Percentiles rank a stretch among this genome's conserved stretches.
phyloP scores from a whole-genome alignment of 2,329 filamentous ascomycete species.

The Chaetomiaceae sp. region DNA sequence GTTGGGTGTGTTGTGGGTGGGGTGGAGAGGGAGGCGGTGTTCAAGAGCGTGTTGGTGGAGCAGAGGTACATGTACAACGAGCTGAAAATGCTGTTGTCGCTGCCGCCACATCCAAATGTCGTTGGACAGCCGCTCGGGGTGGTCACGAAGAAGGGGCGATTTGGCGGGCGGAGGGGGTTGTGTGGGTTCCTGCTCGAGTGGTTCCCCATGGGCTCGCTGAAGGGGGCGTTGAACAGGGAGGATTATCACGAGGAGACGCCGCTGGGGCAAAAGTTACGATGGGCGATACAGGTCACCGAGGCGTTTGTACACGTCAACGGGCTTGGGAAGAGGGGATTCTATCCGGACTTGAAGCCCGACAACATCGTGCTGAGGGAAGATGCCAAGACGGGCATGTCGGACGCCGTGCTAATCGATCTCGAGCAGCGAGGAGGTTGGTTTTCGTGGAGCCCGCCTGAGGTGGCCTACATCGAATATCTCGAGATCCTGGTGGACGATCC shows the following conservation, averaged over 20 bases:
- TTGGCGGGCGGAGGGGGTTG: conserved; percentile 21
- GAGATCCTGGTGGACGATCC: conserved; percentile 16
- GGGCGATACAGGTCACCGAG: conserved; percentile 21
- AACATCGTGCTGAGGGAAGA: conserved; percentile 22
- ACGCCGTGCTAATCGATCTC: conserved; percentile 25
- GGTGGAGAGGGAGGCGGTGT: conserved; percentile 9
- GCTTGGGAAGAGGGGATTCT: conserved; percentile 15
- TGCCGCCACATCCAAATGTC: conserved; percentile 19
- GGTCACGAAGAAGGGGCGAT: conserved; percentile 20
- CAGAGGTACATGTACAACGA: conserved; percentile 27
- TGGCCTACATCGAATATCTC: conserved; percentile 25
- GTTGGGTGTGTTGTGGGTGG: conserved; percentile 16
- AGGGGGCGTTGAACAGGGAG: conserved; percentile 10
- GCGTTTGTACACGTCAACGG: conserved; percentile 23
- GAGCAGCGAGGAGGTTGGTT: conserved; percentile 28
- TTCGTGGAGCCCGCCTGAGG: conserved; percentile 26
- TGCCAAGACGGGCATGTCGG: background rate
- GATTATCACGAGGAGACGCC: background rate
- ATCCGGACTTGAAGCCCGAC: conserved; percentile 27
- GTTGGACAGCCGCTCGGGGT: conserved; percentile 16
- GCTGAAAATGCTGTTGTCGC: conserved; percentile 22
- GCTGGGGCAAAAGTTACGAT: conserved; percentile 14
- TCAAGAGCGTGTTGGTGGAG: conserved; percentile 24
- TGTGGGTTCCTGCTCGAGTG: conserved; percentile 25
- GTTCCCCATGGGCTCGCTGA: conserved; percentile 19